Percentiles rank a stretch among this genome's conserved stretches.
Evolutionary conservation across 2,329 filamentous ascomycete species (phyloP).

Genomic region (Pseudocercospora macadamiae): DNA sequence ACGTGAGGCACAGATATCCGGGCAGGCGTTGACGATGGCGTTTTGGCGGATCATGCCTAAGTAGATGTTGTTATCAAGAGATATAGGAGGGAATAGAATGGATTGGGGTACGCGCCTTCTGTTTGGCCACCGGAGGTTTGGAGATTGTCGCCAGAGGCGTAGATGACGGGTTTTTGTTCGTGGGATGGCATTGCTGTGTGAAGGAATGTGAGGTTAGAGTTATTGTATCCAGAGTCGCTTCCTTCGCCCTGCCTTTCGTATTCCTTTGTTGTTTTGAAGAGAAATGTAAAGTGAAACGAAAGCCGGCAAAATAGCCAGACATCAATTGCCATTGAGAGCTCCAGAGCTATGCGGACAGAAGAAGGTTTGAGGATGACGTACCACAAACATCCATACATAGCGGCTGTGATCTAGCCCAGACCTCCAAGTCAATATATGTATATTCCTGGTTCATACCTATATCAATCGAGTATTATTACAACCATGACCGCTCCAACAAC

Average conservation of each 20-base stretch:
- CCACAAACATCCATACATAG: background rate
- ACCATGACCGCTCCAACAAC: background rate
- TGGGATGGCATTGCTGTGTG: conserved; percentile 19
- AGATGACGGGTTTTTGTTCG: conserved; percentile 49
- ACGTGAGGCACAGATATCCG: conserved; percentile 69
- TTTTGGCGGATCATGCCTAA: conserved; percentile 27
- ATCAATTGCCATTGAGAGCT: too few species aligned
- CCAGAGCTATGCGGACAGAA: conserved; percentile 6
- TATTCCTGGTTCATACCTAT: background rate
- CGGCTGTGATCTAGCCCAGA: too few species aligned
- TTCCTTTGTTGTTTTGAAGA: too few species aligned
- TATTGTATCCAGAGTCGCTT: too few species aligned
- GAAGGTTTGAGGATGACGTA: conserved; percentile 14
- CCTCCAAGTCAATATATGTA: background rate
- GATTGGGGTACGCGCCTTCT: conserved; percentile 52
- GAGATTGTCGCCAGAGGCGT: conserved; percentile 55
- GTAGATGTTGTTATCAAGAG: background rate
- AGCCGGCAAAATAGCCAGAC: too few species aligned
- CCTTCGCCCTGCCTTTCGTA: too few species aligned
- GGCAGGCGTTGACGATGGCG: conserved; percentile 66
- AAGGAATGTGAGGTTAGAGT: too few species aligned
- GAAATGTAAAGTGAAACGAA: too few species aligned
- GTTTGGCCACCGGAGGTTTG: conserved; percentile 51
- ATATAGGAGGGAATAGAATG: background rate
- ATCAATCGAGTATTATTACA: background rate